A percentile compares a stretch with the other conserved stretches of the same genome.
Evolutionary conservation across 495 filamentous ascomycete species (phyloP).

Genomic region (Friedmanniomyces endolithicus): DNA sequence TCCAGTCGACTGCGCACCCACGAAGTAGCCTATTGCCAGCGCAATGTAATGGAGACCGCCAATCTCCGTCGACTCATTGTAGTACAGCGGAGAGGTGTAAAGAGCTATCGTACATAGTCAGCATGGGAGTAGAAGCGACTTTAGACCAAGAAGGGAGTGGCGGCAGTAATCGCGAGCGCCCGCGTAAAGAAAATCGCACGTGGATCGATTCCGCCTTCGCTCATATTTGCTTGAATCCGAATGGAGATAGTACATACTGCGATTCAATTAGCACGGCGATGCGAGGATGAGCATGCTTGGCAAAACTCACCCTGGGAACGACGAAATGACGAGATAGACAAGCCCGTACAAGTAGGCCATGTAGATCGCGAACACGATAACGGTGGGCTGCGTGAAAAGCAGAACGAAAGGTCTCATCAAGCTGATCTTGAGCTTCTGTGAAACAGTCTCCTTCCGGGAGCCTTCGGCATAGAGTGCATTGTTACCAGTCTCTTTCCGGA

Average conservation of each 20-base stretch:
- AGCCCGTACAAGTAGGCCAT: conserved; percentile 55
- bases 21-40: conserved; percentile 27
- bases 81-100: conserved; percentile 37
- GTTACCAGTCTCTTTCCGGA: conserved; percentile 53
- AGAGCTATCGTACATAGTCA: conserved; percentile 23
- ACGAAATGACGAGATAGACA: conserved; percentile 53
- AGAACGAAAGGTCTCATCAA: conserved; percentile 34
- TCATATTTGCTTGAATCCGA: no score
- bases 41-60: conserved; percentile 34
- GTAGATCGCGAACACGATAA: conserved; percentile 39
- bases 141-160: no score
- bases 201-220: no score
- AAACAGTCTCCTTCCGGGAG: conserved; percentile 33
- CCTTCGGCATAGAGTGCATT: conserved; percentile 46
- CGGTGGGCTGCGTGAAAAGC: conserved; percentile 35
- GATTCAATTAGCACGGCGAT: no score
- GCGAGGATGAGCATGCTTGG: no score
- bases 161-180: no score
- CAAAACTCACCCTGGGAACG: conserved; percentile 36
- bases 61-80: conserved; percentile 20
- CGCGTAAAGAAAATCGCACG: no score
- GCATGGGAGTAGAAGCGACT: no score
- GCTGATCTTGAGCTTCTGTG: conserved; percentile 21
- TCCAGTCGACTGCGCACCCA: conserved; percentile 27
- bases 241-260: no score